These are phyloP conservation scores for Leishmania martiniquensis DNA, from an alignment of 208 protist species.

Conservation along the genomic window DNA sequence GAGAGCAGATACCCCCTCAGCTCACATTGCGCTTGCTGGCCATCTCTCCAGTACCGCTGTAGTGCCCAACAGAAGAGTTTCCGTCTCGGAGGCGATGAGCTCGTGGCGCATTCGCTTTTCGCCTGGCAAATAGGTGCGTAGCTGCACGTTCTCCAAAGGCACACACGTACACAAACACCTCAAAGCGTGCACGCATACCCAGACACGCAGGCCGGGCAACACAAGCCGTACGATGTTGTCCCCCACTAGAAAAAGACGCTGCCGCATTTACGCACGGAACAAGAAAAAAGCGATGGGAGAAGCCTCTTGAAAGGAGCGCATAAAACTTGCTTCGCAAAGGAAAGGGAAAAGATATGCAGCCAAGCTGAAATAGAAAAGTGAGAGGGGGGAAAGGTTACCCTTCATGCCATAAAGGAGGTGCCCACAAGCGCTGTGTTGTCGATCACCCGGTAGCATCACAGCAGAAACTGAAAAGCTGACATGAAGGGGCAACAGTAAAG, in stretches of 20 bases:
- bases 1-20: background rate
- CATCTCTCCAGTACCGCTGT: background rate
- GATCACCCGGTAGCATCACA: background rate
- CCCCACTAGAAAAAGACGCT: background rate
- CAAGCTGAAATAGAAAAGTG: background rate
- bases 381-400: background rate
- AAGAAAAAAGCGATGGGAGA: constrained; percentile 13
- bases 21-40: background rate
- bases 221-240: background rate
- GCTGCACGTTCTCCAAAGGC: background rate
- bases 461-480: background rate
- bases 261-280: constrained; percentile 1
- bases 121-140: background rate
- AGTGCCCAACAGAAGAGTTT: background rate
- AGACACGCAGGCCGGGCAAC: background rate
- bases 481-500: background rate
- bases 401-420: background rate
- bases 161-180: background rate
- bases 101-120: background rate
- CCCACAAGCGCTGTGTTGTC: background rate
- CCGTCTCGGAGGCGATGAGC: background rate
- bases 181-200: no score
- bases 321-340: background rate
- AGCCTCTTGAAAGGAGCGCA: background rate
- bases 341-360: background rate